Base-by-base conservation (phyloP, 2,329 filamentous ascomycete genomes). In the Coleophoma eucalyptorum region DNA sequence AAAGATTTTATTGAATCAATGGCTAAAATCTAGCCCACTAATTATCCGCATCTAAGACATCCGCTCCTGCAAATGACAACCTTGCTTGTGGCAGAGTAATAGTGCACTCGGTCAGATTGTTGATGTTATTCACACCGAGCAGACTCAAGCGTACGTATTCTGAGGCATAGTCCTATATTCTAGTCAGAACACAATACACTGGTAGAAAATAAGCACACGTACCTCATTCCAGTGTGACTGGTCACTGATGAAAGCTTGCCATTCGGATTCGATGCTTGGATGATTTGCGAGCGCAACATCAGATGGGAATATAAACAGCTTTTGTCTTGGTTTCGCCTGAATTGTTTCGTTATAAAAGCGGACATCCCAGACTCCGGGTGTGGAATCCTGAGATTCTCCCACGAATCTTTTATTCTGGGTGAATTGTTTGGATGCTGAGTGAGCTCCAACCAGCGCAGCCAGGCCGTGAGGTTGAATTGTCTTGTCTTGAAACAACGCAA, bases 51-150 rank as follows among this genome's bases (percentile, higher is more conserved):
- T 2, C 26, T 26, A n/a, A n/a, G n/a, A n/a, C n/a, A n/a, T n/a
- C n/a, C n/a, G n/a, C n/a, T n/a, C n/a, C n/a, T n/a, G n/a, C n/a
- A n/a, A n/a, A n/a, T n/a, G 26, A 26, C 26, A 6, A 8, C 26
- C 26, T 35, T 18, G 7, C 58, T 3, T 57, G 48, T 1, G 68
- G 71, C 13, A 76, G 54, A 3, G 73, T 67, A 41, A 65, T 59
- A 0, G 72, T 70, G 59, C 73, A 75, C 43, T 75, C 72, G 18
- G 68, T 72, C 20, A 76, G 63, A 13, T 67, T 54, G 46, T 75
- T 73, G 56, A 75, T 67, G 49, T 74, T 74, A 43, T 72, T 68
- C 4, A 75, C 70, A 16, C 72, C 73, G 6, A 75, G 65, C 33
- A 75, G 58, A 34, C 69, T 72, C 55, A 75, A 65, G 16, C 72